Evolutionary conservation across 768 basidiomycete species (phyloP), one percentile per base, ranked within the genome.

Genomic region (Lactarius indigo): DNA sequence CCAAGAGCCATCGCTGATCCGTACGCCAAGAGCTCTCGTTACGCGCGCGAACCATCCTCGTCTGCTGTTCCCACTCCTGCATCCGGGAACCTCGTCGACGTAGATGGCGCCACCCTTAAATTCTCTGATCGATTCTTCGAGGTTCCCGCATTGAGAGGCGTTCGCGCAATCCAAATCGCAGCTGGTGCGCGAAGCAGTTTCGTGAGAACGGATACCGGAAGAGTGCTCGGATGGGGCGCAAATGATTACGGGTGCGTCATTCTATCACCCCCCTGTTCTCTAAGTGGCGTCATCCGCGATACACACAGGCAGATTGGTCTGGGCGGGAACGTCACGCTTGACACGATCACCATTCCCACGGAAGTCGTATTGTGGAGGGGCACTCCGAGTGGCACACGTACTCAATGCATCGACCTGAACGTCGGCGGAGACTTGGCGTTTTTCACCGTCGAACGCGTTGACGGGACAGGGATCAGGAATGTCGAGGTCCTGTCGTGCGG

Each of bases 151-250:
- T 77, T 97, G 30, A 80, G 77, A 57, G 89, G 84, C 1, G 76
- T 94, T 6, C 74, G 84, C 28, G 79, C 91, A 54, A 83, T 81
- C 23, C 88, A 92, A 75, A 80, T 94, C 54, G 87, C 87, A 33
- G 85, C 93, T 30, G 92, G 92, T 2, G 79, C 81, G 44, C 82
- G 87, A 63, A 87, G 84, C 57, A 94, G 90, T 72, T 93, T 92
- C 72, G 88, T 82, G 12, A 80, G 86, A 30, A 93, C 92, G 0
- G 71, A 77, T 7, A 76, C 79, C 2, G 95, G 94, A 2, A 80
- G 86, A 62, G 90, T 96, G 12, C 82, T 98, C 23, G 92, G 87
- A 0, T 96, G 91, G 86, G 95, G 95, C 55, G 92, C 92, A 1
- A 96, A 97, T 74, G 88, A 91, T 69, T 89, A 83, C 71, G 94